phyloP scores from a whole-genome alignment of 148 eudicot genomes.

The Salicornia ramosissima region DNA sequence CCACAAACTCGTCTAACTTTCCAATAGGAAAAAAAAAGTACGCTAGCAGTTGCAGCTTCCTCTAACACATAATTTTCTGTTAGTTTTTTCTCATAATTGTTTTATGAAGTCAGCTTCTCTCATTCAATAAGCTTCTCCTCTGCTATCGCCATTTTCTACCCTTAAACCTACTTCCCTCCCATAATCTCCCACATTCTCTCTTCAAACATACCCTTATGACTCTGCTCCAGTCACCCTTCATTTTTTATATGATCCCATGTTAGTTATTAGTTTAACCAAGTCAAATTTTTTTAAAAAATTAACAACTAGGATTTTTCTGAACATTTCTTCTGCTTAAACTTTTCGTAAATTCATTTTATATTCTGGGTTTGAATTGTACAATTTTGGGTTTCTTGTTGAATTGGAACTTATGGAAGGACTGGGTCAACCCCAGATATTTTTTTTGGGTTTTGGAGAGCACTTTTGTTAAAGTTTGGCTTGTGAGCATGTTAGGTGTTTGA shows the following conservation, averaged over 20 bases:
- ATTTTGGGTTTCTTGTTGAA: conserved; percentile 22
- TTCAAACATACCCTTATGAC: conserved; percentile 12
- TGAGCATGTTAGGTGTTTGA: conserved; percentile 14
- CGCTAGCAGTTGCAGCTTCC: conserved; percentile 2
- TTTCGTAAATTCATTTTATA: neutral
- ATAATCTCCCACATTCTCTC: conserved; percentile 13
- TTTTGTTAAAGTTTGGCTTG: conserved; percentile 10
- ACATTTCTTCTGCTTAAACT: conserved; percentile 10
- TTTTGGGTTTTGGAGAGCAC: conserved; percentile 9
- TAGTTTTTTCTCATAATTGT: neutral
- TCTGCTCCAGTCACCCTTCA: neutral
- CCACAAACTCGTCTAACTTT: neutral
- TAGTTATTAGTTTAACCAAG: neutral
- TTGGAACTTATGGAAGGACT: conserved; percentile 12
- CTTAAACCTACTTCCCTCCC: neutral
- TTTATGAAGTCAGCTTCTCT: neutral
- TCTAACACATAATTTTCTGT: neutral
- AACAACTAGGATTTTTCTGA: neutral
- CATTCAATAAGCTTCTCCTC: too few species aligned
- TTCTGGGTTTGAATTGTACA: neutral
- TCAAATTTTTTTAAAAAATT: conserved; percentile 4
- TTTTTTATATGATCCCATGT: neutral
- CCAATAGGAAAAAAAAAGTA: neutral
- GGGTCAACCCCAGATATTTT: conserved; percentile 27
- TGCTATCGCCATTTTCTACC: neutral